Conservation (phyloP, 306 rosid genomes). For the Casuarina equisetifolia region DNA sequence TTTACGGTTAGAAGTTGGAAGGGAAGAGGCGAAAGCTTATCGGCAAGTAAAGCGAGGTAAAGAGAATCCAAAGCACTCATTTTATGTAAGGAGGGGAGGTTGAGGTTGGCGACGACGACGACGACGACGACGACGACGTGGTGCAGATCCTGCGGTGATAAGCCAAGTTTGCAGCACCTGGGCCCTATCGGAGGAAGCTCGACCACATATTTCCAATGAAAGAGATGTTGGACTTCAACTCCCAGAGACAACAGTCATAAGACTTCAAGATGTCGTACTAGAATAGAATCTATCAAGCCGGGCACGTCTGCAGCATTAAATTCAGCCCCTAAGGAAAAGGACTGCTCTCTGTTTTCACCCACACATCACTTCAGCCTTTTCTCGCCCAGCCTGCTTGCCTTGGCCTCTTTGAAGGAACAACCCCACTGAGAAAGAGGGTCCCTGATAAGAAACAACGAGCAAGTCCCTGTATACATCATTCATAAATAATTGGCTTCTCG, state of each 20-base stretch:
- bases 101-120: too few relatives aligned
- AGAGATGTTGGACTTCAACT: constrained; percentile 13
- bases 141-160: background rate
- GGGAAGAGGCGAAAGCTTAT: too few relatives aligned
- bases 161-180: constrained; percentile 1
- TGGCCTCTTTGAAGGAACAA: constrained; percentile 25
- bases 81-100: too few relatives aligned
- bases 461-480: background rate
- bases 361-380: constrained; percentile 24
- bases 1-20: too few relatives aligned
- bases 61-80: background rate
- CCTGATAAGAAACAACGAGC: constrained; percentile 9
- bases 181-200: background rate
- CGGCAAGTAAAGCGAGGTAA: background rate
- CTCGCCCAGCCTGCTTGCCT: constrained; percentile 37
- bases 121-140: too few relatives aligned
- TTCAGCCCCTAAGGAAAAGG: constrained; percentile 18
- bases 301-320: constrained; percentile 50
- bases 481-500: constrained; percentile 9
- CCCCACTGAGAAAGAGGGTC: constrained; percentile 32
- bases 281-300: constrained; percentile 13
- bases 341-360: background rate
- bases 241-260: constrained; percentile 10
- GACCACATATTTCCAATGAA: constrained; percentile 12
- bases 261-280: background rate